Conservation (phyloP, 208 protist genomes). For the Wallacemonas sp. region DNA sequence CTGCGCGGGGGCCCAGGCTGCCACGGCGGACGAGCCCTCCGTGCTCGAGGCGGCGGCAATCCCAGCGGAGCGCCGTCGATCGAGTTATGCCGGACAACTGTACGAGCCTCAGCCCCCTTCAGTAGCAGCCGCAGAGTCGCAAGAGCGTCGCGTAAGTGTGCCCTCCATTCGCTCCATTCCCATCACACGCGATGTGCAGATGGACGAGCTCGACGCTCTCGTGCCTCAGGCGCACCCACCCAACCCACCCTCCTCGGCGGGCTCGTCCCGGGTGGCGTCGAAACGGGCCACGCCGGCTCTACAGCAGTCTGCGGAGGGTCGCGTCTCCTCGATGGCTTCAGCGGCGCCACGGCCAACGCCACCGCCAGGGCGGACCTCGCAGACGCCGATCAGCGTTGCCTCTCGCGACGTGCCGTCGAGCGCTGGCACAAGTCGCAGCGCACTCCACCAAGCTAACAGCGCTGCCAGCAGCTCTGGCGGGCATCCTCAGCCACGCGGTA, state of each 20-base stretch:
- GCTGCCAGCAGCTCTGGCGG: no score
- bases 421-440: no score
- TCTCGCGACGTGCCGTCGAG: background rate
- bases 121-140: no score
- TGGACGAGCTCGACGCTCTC: conserved; percentile 7
- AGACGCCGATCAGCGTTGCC: background rate
- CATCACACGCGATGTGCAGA: background rate
- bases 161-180: background rate
- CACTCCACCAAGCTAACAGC: no score
- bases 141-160: background rate
- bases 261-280: background rate
- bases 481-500: no score
- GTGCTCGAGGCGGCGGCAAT: background rate
- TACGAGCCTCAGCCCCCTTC: background rate
- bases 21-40: background rate
- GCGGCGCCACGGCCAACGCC: conserved; percentile 1
- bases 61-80: background rate
- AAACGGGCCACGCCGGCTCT: background rate
- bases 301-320: no score
- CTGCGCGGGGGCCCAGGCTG: background rate
- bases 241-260: background rate
- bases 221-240: conserved; percentile 4
- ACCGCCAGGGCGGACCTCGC: background rate
- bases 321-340: no score
- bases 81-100: background rate